Base-by-base conservation (phyloP, 345 rosid species). In the Euphorbia pulcherrima region DNA sequence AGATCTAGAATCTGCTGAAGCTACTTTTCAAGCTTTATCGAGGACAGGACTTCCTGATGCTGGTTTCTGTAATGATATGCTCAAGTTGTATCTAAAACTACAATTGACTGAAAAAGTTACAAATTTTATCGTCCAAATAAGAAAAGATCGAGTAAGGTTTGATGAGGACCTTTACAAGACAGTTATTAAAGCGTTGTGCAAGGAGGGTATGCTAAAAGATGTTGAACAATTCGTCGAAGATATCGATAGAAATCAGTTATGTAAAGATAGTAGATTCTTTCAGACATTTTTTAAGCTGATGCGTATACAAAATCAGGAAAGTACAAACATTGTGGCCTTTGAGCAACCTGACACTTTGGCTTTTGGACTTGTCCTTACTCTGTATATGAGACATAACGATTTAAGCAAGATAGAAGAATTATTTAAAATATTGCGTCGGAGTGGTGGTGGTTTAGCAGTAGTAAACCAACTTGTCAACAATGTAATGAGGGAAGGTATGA, bases 61-160 rank as follows among this genome's bases (percentile, higher is more conserved):
- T 72, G 81, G 86, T 77, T 85, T 92, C 77, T 88, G 91, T 74
- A 87, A 75, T 62, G 92, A 86, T 77, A 82, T 92, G 92, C 88
- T 90, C 46, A 84, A 65, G 74, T 75, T 90, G 78, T 90, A 83
- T 71, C 20, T 77, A 40, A 83, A 60, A 60, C 81, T 90, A 77
- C 77, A 75, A 66, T 74, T 82, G 76, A 80, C 64, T 47, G 85
- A 81, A 58, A 83, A 83, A 67, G 90, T 90, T 61, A 83, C 83
- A 77, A 71, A 50, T 11, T 88, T 92, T 76, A 74, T 86, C 65
- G 68, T 63, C 66, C 85, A 81, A 73, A 83, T 89, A 67, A 75
- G 72, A 73, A 67, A 78, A 70, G 82, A 84, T 81, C 75, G 33
- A 63, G 79, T 88, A 62, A 72, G 77, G 46, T 85, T 82, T 76